These are phyloP conservation scores for Linnemannia zychae DNA, from an alignment of 192 early-diverging fungal species.

Conservation along the genomic window DNA sequence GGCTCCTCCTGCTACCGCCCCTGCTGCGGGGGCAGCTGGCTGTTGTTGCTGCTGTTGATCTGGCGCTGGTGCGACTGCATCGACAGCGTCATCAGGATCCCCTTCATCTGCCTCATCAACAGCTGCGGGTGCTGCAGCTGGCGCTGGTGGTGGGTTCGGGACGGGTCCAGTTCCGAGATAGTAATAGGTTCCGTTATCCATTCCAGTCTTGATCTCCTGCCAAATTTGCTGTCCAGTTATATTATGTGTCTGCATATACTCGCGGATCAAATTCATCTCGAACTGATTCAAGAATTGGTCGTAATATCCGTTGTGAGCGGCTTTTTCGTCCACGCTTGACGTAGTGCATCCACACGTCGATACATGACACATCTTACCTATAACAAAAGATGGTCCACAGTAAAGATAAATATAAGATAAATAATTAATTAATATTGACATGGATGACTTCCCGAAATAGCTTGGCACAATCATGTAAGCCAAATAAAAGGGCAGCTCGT, in stretches of 20 bases:
- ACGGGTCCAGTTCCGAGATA: constrained; percentile 13
- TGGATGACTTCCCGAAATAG: no score
- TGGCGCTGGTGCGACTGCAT: background rate
- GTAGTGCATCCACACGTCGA: constrained; percentile 26
- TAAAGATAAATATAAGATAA: background rate
- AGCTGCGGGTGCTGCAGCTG: background rate
- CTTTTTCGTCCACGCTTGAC: constrained; percentile 27
- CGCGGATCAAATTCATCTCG: constrained; percentile 11
- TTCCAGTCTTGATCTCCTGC: constrained; percentile 34
- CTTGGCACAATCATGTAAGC: no score
- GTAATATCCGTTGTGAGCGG: background rate
- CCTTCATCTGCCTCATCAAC: background rate
- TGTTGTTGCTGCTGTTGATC: background rate
- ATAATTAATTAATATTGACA: background rate
- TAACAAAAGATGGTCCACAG: no score
- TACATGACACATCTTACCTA: constrained; percentile 48
- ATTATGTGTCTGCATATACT: constrained; percentile 13
- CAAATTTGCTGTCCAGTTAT: constrained; percentile 8
- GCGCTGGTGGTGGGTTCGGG: background rate
- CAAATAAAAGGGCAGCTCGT: no score
- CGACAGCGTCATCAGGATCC: background rate
- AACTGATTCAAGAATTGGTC: constrained; percentile 14
- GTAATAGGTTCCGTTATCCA: constrained; percentile 22
- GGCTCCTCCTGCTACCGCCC: no score
- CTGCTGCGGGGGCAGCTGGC: background rate